Percentiles rank a stretch among this genome's conserved stretches.
Evolutionary conservation across 1,284 basidiomycete species (phyloP).

Genomic region (Ceratobasidium sp.): DNA sequence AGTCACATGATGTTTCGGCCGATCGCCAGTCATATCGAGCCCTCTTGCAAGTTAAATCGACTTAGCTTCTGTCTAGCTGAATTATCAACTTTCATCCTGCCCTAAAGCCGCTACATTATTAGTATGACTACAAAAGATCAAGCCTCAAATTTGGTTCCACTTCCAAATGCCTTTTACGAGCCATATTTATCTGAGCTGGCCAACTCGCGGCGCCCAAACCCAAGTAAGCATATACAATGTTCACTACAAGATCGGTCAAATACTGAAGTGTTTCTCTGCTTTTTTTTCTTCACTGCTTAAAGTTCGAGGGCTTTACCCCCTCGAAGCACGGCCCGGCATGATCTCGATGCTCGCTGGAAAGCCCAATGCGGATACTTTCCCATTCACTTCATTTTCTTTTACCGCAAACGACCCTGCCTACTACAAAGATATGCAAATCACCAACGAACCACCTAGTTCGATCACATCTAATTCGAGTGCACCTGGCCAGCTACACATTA

Average conservation of each 20-base stretch:
- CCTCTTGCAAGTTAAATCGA: too few species aligned
- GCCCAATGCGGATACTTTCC: slow-evolving; percentile 92
- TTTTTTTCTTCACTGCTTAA: background rate
- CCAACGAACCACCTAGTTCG: background rate
- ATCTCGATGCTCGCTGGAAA: slow-evolving; percentile 90
- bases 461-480: slow-evolving; percentile 41
- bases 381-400: slow-evolving; percentile 64
- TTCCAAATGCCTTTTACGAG: slow-evolving; percentile 28
- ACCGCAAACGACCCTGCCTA: slow-evolving; percentile 10
- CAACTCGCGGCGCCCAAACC: slow-evolving; percentile 28
- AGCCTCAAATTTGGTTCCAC: background rate
- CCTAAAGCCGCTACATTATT: background rate
- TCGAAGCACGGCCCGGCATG: slow-evolving; percentile 83
- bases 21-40: slow-evolving; percentile 13
- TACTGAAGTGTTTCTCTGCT: too few species aligned
- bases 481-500: slow-evolving; percentile 60
- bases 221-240: background rate
- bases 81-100: background rate
- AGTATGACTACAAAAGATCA: background rate
- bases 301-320: slow-evolving; percentile 76
- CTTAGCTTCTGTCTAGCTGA: background rate
- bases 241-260: too few species aligned
- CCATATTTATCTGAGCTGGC: slow-evolving; percentile 25
- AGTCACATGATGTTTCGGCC: slow-evolving; percentile 16
- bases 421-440: background rate